Evolutionary conservation across 208 protist genomes (phyloP).

Genomic region (Leishmania martiniquensis): DNA sequence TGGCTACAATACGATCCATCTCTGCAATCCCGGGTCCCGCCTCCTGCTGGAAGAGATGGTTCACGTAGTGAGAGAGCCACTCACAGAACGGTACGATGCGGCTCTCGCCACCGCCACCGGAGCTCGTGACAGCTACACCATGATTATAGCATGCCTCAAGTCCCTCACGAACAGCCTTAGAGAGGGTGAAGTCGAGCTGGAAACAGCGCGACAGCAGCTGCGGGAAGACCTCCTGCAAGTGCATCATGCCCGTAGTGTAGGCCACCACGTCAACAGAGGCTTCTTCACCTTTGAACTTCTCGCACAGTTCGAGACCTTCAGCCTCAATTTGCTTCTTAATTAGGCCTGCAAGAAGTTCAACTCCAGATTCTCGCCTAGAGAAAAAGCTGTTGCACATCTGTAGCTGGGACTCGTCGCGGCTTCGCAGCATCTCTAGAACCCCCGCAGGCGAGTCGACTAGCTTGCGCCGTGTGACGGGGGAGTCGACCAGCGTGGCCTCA

Average conservation of each 20-base stretch:
- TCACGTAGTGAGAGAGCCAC: constrained; percentile 78
- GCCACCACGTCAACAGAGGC: constrained; percentile 52
- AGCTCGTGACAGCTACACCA: constrained; percentile 46
- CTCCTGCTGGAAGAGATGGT: constrained; percentile 69
- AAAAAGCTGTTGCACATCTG: constrained; percentile 69
- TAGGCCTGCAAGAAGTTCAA: constrained; percentile 47
- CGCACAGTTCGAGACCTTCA: constrained; percentile 52
- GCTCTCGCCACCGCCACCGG: constrained; percentile 13
- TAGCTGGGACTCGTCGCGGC: constrained; percentile 52
- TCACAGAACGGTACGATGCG: constrained; percentile 61
- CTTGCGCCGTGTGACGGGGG: constrained; percentile 39
- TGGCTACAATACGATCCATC: constrained; percentile 62
- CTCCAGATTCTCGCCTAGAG: constrained; percentile 44
- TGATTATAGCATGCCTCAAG: constrained; percentile 71
- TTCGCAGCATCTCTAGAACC: constrained; percentile 46
- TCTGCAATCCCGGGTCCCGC: constrained; percentile 38
- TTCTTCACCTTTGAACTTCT: constrained; percentile 49
- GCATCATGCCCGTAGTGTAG: constrained; percentile 76
- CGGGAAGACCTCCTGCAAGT: constrained; percentile 75
- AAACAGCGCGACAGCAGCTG: constrained; percentile 65
- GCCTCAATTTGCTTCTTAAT: constrained; percentile 51
- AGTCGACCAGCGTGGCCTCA: constrained; percentile 63
- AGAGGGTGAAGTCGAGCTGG: constrained; percentile 57
- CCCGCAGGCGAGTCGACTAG: constrained; percentile 53
- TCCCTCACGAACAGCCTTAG: constrained; percentile 71